Base-by-base conservation (phyloP, 305 asterid genomes). In the Fraxinus ornus region DNA sequence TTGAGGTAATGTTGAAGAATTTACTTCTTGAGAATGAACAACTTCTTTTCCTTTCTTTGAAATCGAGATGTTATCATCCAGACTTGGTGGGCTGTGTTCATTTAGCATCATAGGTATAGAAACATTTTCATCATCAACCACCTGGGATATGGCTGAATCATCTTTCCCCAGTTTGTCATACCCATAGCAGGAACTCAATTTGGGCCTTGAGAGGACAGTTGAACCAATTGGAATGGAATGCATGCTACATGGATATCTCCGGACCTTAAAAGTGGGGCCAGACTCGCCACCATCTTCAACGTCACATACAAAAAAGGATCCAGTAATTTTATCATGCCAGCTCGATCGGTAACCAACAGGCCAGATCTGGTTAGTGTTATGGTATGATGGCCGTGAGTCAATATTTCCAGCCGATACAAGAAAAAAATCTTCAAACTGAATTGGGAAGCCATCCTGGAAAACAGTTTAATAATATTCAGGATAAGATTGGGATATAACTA, bases 241-340 rank as follows among this genome's bases (percentile, higher is more conserved):
- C 83, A 73, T 83, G 88, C 87, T 87, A 90, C 99, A 97, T 78
- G 99, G 97, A 85, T 88, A 90, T 86, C 99, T 91, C 80, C 82
- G 88, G 84, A 97, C 90, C 82, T 87, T 89, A 83, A 91, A 97
- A 78, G 87, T 85, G 78, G 98, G 98, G 78, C 99, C 98, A 79
- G 80, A 79, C 82, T 93, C 94, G 77, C 98, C 99, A 47, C 98
- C 99, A 86, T 94, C 97, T 82, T 89, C 87, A 81, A 97, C 88
- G 83, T 90, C 96, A 86, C 95, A 94, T 55, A 88, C 82, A 90
- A 94, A 97, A 82, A 97, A 85, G 71, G 99, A 97, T 83, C 98
- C 98, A 1, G 99, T 92, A 72, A 93, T 80, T 81, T 90, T 92
- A 84, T 97, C 99, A 79, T 97, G 98, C 99, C 99, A 97, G 94